Base-by-base conservation (phyloP, 768 basidiomycete genomes). In the Auriscalpium orientale region DNA sequence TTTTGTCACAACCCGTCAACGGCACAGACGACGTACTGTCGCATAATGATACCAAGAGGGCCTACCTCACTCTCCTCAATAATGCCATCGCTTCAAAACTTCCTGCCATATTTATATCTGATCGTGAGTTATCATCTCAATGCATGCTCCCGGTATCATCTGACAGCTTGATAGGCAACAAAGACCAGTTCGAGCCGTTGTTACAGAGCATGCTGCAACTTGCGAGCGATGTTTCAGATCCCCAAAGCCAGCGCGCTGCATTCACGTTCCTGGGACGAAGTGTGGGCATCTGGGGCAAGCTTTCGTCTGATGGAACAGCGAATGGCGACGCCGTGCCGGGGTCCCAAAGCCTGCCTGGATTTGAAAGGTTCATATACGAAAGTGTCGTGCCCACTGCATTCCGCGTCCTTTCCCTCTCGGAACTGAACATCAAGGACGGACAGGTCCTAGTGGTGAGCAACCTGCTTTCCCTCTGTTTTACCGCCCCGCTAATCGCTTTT, bases 331-430 rank as follows among this genome's bases (percentile, higher is more conserved):
- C 45, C 20, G 56, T 62, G 11, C 53, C 63, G 1, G 51, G 53
- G 13, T 52, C 72, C 33, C 66, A 63, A 20, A 72, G 76, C 11
- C 70, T 98, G 46, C 92, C 93, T 11, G 95, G 95, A 1, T 98
- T 97, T 62, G 94, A 98, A 62, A 80, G 82, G 13, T 95, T 95
- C 67, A 80, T 95, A 34, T 98, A 98, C 64, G 88, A 94, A 58
- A 81, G 85, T 12, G 71, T 95, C 36, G 75, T 98, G 51, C 90
- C 92, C 11, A 74, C 83, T 2, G 87, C 85, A 21, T 97, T 99
- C 69, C 79, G 83, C 8, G 82, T 98, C 4, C 82, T 92, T 1
- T 85, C 89, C 11, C 74, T 79, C 9, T 83, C 87, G 0, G 81
- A 85, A 43, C 91, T 97, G 68, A 95, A 94, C 66, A 74, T 87